phyloP scores from a whole-genome alignment of 1,139 yeast species.

The Torulaspora globosa region DNA sequence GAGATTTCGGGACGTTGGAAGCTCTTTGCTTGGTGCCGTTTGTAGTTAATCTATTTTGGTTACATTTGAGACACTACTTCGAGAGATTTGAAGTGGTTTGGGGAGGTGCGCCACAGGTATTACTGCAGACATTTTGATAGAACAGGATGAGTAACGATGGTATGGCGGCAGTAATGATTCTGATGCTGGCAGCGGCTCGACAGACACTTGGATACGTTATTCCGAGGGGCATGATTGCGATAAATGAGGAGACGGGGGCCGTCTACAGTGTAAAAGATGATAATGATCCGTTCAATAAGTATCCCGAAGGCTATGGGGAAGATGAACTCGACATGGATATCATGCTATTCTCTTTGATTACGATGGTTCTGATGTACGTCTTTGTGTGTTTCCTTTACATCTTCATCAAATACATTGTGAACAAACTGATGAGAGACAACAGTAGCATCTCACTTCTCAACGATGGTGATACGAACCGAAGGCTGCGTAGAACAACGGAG shows the following conservation, averaged over 20 bases:
- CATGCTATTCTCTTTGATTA: constrained; percentile 26
- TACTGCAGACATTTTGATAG: neutral
- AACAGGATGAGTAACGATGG: constrained; percentile 9
- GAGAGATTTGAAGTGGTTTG: neutral
- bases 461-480: constrained; percentile 16
- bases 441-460: constrained; percentile 20
- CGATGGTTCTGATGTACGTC: constrained; percentile 26
- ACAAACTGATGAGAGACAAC: constrained; percentile 18
- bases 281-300: constrained; percentile 3
- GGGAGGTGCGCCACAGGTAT: neutral
- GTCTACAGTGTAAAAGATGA: constrained; percentile 6
- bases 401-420: constrained; percentile 21
- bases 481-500: constrained; percentile 13
- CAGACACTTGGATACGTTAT: constrained; percentile 8
- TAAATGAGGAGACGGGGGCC: constrained; percentile 5
- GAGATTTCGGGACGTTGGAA: neutral
- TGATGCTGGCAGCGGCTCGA: constrained; percentile 1
- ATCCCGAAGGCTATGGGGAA: constrained; percentile 14
- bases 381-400: constrained; percentile 26
- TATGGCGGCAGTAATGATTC: constrained; percentile 4
- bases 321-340: constrained; percentile 27
- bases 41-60: neutral
- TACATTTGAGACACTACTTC: neutral
- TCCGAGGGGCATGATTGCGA: constrained; percentile 5
- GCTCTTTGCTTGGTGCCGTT: neutral